Evolutionary conservation across 495 filamentous ascomycete genomes (phyloP).

Genomic region (Podospora sp.): DNA sequence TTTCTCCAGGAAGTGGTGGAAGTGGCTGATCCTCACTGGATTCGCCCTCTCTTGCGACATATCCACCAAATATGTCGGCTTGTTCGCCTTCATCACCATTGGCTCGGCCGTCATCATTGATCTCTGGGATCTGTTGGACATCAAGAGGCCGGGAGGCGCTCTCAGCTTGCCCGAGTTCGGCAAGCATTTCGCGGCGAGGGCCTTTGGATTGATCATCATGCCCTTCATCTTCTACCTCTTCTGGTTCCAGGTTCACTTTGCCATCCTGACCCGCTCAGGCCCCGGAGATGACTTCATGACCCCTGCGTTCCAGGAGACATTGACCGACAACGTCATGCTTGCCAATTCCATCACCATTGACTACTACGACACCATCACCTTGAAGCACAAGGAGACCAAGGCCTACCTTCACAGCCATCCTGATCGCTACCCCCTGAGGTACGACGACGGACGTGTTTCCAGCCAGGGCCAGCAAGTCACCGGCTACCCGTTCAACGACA

Average conservation of each 20-base stretch:
- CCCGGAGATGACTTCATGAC: slow-evolving; percentile 99
- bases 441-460: slow-evolving; percentile 96
- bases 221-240: slow-evolving; percentile 98
- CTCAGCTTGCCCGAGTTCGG: slow-evolving; percentile 76
- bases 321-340: slow-evolving; percentile 91
- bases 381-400: slow-evolving; percentile 97
- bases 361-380: slow-evolving; percentile 85
- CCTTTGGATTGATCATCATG: slow-evolving; percentile 79
- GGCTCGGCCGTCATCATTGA: slow-evolving; percentile 92
- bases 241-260: slow-evolving; percentile 99
- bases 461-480: slow-evolving; percentile 98
- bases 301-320: slow-evolving; percentile 94
- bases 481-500: slow-evolving; percentile 96
- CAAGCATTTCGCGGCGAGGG: slow-evolving; percentile 87
- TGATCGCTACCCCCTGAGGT: slow-evolving; percentile 86
- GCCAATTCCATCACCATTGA: slow-evolving; percentile 81
- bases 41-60: slow-evolving; percentile 96
- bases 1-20: slow-evolving; percentile 98
- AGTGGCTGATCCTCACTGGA: slow-evolving; percentile 95
- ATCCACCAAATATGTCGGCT: slow-evolving; percentile 95
- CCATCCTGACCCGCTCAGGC: slow-evolving; percentile 83
- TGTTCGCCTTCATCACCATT: slow-evolving; percentile 97
- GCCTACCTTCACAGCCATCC: slow-evolving; percentile 92
- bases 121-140: slow-evolving; percentile 90
- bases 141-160: slow-evolving; percentile 77